Evolutionary conservation across 352 stramenopile species (phyloP), one percentile per base, ranked within the genome.

Genomic region (Phytopythium vexans): DNA sequence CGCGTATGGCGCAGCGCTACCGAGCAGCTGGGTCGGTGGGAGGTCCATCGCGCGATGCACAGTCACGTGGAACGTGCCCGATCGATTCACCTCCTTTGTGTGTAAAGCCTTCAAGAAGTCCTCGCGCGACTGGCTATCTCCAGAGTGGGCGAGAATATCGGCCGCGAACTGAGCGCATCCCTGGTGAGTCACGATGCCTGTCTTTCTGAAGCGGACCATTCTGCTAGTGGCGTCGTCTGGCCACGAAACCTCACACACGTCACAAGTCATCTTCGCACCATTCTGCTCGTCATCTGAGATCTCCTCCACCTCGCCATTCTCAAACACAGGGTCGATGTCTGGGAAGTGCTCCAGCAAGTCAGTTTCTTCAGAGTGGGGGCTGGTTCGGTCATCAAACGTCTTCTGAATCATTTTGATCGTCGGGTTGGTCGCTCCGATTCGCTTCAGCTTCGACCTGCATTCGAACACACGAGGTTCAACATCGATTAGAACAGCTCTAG

Each of bases 181-280:
- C 37, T 89, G 66, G 41, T 93, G 82, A 4, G 78, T 85, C n/a
- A 88, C 46, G 48, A 89, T 72, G 5, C 67, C 74, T 2, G 78
- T 49, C 32, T 67, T 70, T 34, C 58, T 74, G 51, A 84, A 68
- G 9, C 66, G 66, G 42, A 73, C 81, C 82, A 93, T 89, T 36
- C 54, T 75, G 1, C 63, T 60, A 0, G 65, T 66, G 2, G 64
- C 72, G 33, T 87, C 80, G 31, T 91, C 82, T 7, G 82, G 82
- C 82, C 82, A 93, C 8, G 82, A 93, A 2, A 93, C 82, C 37
- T 91, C 82, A 32, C 82, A 93, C 64, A 91, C 80, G 49, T 93
- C 82, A 54, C 82, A 93, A 41, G 77, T 79, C 16, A 15, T 43
- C 52, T 32, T 64, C 4, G 56, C 63, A 9, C 34, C 36, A 9